Evolutionary conservation across 805 yeast species (phyloP).

Genomic region (Wickerhamiella hasegawae): DNA sequence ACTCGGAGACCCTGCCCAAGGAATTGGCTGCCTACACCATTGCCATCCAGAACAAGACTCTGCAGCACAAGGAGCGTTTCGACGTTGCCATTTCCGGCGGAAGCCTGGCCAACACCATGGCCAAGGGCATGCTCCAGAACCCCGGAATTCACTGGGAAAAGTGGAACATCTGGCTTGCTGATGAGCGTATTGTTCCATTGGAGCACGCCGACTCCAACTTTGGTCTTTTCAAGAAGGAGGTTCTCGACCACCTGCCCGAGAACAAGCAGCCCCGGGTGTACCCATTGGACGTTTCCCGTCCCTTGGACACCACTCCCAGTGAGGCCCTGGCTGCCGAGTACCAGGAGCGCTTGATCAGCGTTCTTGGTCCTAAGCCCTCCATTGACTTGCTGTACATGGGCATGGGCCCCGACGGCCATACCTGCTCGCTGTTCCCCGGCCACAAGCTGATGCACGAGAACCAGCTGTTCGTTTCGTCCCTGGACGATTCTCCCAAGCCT

Average conservation of each 20-base stretch:
- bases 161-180: constrained; percentile 63
- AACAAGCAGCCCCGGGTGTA: constrained; percentile 10
- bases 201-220: constrained; percentile 74
- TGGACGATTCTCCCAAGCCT: constrained; percentile 81
- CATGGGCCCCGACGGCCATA: constrained; percentile 94
- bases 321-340: constrained; percentile 49
- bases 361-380: constrained; percentile 20
- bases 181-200: constrained; percentile 78
- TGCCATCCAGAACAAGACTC: constrained; percentile 42
- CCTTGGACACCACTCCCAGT: constrained; percentile 37
- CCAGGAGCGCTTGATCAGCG: constrained; percentile 37
- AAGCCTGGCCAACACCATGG: constrained; percentile 59
- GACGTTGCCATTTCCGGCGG: constrained; percentile 84
- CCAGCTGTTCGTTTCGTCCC: constrained; percentile 37
- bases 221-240: constrained; percentile 55
- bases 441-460: constrained; percentile 49
- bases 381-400: constrained; percentile 65
- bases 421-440: constrained; percentile 84
- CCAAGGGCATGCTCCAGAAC: constrained; percentile 49
- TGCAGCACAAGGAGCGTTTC: constrained; percentile 32
- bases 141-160: constrained; percentile 19
- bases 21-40: constrained; percentile 52
- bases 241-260: constrained; percentile 29
- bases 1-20: constrained; percentile 43
- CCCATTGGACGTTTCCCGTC: constrained; percentile 37